Evolutionary conservation across 1,284 basidiomycete genomes (phyloP), one percentile per base, ranked within the genome.

Genomic region (Ceratobasidium sp.): DNA sequence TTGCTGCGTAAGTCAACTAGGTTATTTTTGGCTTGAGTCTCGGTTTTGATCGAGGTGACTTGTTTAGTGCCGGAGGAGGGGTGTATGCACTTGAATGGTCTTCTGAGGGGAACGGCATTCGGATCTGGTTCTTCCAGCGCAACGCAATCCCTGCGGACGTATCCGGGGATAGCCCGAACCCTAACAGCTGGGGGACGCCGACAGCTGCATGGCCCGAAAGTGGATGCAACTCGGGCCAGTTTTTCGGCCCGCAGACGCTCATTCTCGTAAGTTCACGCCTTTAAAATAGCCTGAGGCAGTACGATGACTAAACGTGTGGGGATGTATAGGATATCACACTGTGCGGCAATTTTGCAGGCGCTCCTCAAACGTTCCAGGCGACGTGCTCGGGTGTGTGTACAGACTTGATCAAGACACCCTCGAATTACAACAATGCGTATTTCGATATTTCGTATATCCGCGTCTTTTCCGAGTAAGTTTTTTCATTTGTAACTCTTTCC

Each of bases 71-170:
- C 40, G 81, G 81, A 13, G 81, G 81, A 42, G 81, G 81, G 3
- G 81, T 81, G 20, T 81, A 67, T 56, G 80, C 80, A 4, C 79
- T 80, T 58, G 70, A 80, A 79, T 84, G 85, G 79, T 58, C 55
- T 10, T 64, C 58, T 23, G 60, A 63, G 26, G 71, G 71, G 2
- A 69, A 69, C 28, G 78, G 78, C 12, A 56, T 79, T 39, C 39
- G 53, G 20, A 63, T 70, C 33, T 79, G 78, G 78, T 79, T 77
- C 78, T 79, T 79, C 60, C 71, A 51, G 20, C 71, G 78, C 28
- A 51, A 58, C 9, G 60, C 72, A 5, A 61, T 79, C 20, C 78
- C 78, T 9, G 61, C 28, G 46, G 76, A 77, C 51, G 51, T 72
- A 5, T n/a, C 56, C 23, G 58, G 68, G 10, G 33, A 56, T 18